phyloP scores from a whole-genome alignment of 441 rosid species.

The Pelargonium cotyledonis region DNA sequence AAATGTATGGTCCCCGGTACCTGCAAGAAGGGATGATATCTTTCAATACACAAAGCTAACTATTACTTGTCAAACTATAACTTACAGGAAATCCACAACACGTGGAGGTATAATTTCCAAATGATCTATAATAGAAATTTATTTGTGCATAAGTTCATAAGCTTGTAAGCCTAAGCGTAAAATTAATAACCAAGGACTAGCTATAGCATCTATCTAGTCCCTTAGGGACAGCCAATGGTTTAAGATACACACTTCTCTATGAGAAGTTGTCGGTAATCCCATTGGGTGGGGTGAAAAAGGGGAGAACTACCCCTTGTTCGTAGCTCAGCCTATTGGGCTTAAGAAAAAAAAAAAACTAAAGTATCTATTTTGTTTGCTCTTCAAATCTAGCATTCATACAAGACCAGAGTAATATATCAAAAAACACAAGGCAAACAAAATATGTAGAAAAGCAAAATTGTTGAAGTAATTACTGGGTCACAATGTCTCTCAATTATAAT shows the following conservation, averaged over 20 bases:
- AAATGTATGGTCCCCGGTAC: constrained; percentile 90
- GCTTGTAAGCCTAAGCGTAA: background rate
- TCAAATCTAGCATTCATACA: background rate
- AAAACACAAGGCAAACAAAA: too few species aligned
- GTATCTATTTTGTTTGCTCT: background rate
- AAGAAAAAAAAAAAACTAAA: background rate
- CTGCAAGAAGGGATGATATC: constrained; percentile 34
- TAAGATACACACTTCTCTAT: too few species aligned
- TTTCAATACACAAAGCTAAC: constrained; percentile 13
- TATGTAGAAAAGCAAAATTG: too few species aligned
- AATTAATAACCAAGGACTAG: background rate
- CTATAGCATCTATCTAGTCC: too few species aligned
- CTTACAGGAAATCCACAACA: constrained; percentile 7
- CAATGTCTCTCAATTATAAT: background rate
- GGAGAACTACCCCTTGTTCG: too few species aligned
- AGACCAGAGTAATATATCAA: too few species aligned
- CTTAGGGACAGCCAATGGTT: too few species aligned
- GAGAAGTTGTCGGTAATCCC: too few species aligned
- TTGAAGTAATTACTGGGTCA: background rate
- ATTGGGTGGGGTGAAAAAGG: too few species aligned
- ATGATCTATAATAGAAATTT: background rate
- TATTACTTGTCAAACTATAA: background rate
- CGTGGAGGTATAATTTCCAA: background rate
- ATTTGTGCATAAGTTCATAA: background rate
- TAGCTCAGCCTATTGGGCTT: too few species aligned